These are phyloP conservation scores for Trichoderma erinaceum DNA, from an alignment of 495 filamentous ascomycete genomes.

Conservation along the genomic window DNA sequence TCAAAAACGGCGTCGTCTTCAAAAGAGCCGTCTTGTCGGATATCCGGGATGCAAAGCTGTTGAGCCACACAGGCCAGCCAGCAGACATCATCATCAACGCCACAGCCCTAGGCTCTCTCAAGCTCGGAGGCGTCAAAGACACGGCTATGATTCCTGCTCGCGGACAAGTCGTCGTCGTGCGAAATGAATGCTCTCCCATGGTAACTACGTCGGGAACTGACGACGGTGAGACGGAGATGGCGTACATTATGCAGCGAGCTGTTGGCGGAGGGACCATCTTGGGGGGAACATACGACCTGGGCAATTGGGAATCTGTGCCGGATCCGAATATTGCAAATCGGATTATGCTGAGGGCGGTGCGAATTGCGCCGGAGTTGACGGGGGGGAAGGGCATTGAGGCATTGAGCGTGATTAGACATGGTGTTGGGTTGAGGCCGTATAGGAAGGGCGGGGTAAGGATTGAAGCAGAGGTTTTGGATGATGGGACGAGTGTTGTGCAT, in stretches of 20 bases:
- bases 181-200: constrained; percentile 76
- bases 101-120: constrained; percentile 68
- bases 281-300: constrained; percentile 79
- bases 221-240: constrained; percentile 71
- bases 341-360: constrained; percentile 83
- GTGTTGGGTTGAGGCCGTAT: constrained; percentile 77
- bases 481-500: constrained; percentile 71
- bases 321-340: constrained; percentile 75
- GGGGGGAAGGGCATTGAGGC: constrained; percentile 71
- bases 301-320: constrained; percentile 73
- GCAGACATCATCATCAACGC: constrained; percentile 80
- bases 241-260: constrained; percentile 89
- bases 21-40: constrained; percentile 55
- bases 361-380: constrained; percentile 65
- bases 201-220: constrained; percentile 65
- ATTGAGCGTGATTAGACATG: constrained; percentile 80
- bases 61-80: constrained; percentile 56
- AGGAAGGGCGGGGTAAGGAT: constrained; percentile 70
- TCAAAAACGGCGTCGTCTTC: constrained; percentile 60
- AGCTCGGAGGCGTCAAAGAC: constrained; percentile 80
- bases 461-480: constrained; percentile 70
- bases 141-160: constrained; percentile 65
- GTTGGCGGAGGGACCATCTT: constrained; percentile 71
- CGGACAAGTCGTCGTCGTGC: constrained; percentile 82
- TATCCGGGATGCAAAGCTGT: constrained; percentile 59